phyloP scores from a whole-genome alignment of 1,139 yeast species.

The Suhomyces bokatorum region DNA sequence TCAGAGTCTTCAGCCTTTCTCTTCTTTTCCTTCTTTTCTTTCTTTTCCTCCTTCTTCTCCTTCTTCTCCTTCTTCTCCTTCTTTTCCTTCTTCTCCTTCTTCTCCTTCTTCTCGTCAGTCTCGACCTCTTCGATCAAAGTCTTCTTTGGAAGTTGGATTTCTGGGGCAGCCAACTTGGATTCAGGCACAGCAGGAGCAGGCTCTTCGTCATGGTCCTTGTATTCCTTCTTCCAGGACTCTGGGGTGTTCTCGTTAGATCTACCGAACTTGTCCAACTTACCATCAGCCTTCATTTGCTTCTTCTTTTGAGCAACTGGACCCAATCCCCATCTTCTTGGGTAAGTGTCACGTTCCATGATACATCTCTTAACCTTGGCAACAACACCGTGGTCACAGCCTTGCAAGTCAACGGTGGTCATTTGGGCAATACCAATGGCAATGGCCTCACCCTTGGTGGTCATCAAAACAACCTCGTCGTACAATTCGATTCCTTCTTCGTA shows the following conservation, averaged over 20 bases:
- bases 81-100: conserved; percentile 31
- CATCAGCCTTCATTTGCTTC: conserved; percentile 96
- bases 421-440: conserved; percentile 98
- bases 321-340: conserved; percentile 99
- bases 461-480: conserved; percentile 95
- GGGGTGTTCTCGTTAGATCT: conserved; percentile 93
- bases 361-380: conserved; percentile 99
- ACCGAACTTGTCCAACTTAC: conserved; percentile 95
- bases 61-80: conserved; percentile 62
- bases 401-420: conserved; percentile 96
- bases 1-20: conserved; percentile 60
- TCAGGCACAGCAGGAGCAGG: conserved; percentile 56
- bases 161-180: conserved; percentile 49
- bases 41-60: conserved; percentile 66
- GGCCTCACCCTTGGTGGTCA: conserved; percentile 99
- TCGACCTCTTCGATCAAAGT: conserved; percentile 42
- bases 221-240: conserved; percentile 83
- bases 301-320: conserved; percentile 99
- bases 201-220: conserved; percentile 76
- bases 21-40: conserved; percentile 52
- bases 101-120: conserved; percentile 33
- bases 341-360: conserved; percentile 98
- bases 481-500: conserved; percentile 97
- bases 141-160: conserved; percentile 55
- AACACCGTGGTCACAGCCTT: conserved; percentile 96